Evolutionary conservation across 768 basidiomycete species (phyloP).

Genomic region (Boletus tylopilopsis): DNA sequence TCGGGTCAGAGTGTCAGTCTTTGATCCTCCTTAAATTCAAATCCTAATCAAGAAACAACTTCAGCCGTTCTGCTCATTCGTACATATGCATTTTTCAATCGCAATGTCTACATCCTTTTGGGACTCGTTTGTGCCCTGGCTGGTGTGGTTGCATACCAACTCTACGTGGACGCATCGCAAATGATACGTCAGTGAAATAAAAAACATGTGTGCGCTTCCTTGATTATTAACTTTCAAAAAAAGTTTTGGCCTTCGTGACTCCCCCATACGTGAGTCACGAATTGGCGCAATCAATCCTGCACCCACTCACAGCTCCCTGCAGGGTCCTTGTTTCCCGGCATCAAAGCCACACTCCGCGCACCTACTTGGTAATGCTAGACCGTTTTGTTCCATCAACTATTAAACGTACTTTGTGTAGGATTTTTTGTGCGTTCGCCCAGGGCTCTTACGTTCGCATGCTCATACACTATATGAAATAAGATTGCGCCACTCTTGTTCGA

Average conservation of each 20-base stretch:
- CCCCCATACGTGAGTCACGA: slow-evolving; percentile 51
- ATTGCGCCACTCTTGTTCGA: slow-evolving; percentile 81
- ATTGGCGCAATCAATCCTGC: background rate
- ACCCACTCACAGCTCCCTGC: slow-evolving; percentile 30
- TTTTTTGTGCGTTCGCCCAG: slow-evolving; percentile 49
- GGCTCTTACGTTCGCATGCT: background rate
- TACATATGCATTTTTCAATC: slow-evolving; percentile 84
- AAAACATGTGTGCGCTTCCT: background rate
- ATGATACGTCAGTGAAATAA: slow-evolving; percentile 57
- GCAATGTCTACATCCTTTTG: slow-evolving; percentile 63
- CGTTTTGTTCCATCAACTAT: background rate
- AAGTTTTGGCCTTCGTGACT: slow-evolving; percentile 64
- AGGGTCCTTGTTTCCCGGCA: slow-evolving; percentile 75
- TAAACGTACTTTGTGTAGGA: slow-evolving; percentile 31
- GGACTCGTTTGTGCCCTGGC: slow-evolving; percentile 62
- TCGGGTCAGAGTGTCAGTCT: slow-evolving; percentile 67
- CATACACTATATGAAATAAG: slow-evolving; percentile 40
- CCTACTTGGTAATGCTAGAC: slow-evolving; percentile 55
- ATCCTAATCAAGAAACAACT: slow-evolving; percentile 4
- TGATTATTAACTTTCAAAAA: slow-evolving; percentile 10
- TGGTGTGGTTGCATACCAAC: slow-evolving; percentile 76
- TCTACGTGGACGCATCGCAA: slow-evolving; percentile 73
- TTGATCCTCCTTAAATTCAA: background rate
- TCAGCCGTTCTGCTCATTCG: slow-evolving; percentile 76
- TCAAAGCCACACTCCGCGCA: slow-evolving; percentile 83